phyloP scores from a whole-genome alignment of 2,329 filamentous ascomycete genomes.

The Fusarium virguliforme region DNA sequence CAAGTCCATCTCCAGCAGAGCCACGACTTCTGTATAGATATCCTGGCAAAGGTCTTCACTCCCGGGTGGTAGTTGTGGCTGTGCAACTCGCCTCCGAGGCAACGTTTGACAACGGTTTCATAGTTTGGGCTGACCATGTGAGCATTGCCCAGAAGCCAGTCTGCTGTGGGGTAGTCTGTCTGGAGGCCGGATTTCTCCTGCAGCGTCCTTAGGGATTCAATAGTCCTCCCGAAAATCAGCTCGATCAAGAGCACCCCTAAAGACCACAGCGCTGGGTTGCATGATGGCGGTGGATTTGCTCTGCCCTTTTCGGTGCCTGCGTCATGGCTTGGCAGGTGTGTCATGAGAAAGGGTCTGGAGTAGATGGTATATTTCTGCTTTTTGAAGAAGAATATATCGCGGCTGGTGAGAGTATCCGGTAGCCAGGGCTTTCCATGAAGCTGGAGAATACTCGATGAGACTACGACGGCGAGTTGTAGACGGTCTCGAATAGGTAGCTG shows the following conservation, averaged over 20 bases:
- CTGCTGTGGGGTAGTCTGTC: not conserved
- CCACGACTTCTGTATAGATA: not conserved
- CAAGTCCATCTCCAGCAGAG: not conserved
- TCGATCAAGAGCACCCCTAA: not conserved
- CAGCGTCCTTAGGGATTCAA: not conserved
- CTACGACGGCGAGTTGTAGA: not conserved
- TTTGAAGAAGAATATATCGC: not conserved
- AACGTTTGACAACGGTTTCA: not conserved
- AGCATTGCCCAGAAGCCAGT: not conserved
- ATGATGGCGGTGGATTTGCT: not conserved
- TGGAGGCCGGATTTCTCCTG: not conserved
- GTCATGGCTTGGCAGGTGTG: not conserved
- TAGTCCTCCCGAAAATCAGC: not conserved
- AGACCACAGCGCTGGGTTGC: not conserved
- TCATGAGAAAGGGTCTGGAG: not conserved
- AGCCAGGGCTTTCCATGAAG: not conserved
- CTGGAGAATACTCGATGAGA: not conserved
- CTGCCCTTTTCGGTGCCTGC: not conserved
- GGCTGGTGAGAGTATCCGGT: not conserved
- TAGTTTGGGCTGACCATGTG: not conserved
- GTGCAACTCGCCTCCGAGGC: not conserved
- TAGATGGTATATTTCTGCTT: not conserved
- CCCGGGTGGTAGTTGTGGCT: not conserved
- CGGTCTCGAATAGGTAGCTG: not conserved
- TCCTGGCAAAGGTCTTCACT: conserved; percentile 2